These are phyloP conservation scores for Xylaria sp. DNA, from an alignment of 2,329 filamentous ascomycete species.

Conservation along the genomic window DNA sequence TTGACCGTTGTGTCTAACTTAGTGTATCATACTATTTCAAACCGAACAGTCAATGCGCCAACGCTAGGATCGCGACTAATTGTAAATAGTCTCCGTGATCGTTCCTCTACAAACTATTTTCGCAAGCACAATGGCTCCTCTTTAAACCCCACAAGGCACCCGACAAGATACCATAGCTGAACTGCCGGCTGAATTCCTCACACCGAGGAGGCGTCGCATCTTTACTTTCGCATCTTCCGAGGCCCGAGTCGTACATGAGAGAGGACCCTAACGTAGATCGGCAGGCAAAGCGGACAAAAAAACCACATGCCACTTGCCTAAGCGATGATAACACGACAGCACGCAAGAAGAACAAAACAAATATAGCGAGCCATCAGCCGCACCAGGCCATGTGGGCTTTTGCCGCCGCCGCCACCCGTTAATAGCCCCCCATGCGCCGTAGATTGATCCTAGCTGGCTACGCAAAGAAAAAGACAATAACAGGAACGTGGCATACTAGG, in stretches of 20 bases:
- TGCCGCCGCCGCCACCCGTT: neutral
- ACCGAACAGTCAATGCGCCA: neutral
- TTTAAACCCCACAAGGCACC: slow-evolving; percentile 1
- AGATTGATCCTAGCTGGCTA: neutral
- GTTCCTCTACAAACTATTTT: neutral
- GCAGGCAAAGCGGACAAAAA: slow-evolving; percentile 6
- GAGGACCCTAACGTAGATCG: slow-evolving; percentile 16
- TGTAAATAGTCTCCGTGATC: neutral
- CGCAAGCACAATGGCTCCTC: slow-evolving; percentile 18
- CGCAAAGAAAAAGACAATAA: neutral
- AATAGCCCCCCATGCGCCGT: neutral
- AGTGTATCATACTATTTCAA: neutral
- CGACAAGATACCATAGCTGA: slow-evolving; percentile 22
- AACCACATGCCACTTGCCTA: neutral
- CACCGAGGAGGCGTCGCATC: slow-evolving; percentile 19
- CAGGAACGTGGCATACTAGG: neutral
- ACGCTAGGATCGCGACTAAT: slow-evolving; percentile 11
- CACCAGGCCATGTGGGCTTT: slow-evolving; percentile 1
- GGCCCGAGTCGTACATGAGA: slow-evolving; percentile 13
- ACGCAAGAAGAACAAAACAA: neutral
- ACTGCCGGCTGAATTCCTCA: slow-evolving; percentile 20
- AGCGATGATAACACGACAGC: neutral
- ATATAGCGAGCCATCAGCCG: slow-evolving; percentile 12
- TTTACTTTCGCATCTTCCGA: neutral
- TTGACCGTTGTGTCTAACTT: neutral